Evolutionary conservation across 495 filamentous ascomycete genomes (phyloP), one percentile per base, ranked within the genome.

Genomic region (Penicillium fimorum): DNA sequence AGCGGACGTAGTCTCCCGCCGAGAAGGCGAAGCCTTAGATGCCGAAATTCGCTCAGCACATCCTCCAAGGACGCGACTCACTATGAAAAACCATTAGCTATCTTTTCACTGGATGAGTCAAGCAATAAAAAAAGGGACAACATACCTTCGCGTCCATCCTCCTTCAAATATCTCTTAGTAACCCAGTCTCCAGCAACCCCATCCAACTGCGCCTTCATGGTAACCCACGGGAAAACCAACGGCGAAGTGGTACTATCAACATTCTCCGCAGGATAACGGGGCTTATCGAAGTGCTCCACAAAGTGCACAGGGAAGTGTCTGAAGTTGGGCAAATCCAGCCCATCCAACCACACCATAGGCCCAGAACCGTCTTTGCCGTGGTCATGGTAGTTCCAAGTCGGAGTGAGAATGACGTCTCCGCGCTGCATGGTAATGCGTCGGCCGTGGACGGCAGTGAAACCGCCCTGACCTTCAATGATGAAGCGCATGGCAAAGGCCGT

Each of bases 261-360:
- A 60, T 77, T 60, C 25, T 68, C 62, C 4, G 67, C 67, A 7
- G 78, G 78, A 57, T 80, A 81, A 43, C 78, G 57, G 1, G 66
- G 41, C 30, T 75, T 47, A 20, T 64, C 43, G 40, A 69, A 80
- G 47, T 78, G 71, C 61, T 81, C 62, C 4, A 75, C 78, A 61
- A 81, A 80, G 54, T 80, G 71, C 18, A 79, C 72, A 1, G 78
- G 78, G 40, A 79, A 76, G 47, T 74, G 70, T 5, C 64, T 59
- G 49, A 76, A 80, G 33, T 57, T 65, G 2, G 77, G 78, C 33
- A 79, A 52, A 62, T 80, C 75, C 10, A 81, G 59, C 0, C 72
- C 77, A 63, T 79, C 77, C 17, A 81, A 63, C 77, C 79, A 82
- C 32, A 80, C 74, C 79, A 82, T 80, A 0, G 77, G 77, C 0